phyloP scores from a whole-genome alignment of 306 rosid genomes.

The Elaeagnus macrophylla region DNA sequence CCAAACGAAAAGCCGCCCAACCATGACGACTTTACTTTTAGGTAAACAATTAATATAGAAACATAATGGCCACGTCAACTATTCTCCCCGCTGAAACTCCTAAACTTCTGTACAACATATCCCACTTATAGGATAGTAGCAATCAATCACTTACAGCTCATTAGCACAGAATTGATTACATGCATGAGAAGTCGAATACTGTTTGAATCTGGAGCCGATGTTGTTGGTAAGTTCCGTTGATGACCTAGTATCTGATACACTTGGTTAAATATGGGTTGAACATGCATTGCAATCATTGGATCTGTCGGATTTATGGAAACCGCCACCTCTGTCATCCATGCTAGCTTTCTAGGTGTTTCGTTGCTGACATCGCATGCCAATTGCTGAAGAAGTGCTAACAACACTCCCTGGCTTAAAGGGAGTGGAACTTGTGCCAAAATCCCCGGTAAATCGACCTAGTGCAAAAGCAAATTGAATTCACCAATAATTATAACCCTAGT shows the following conservation, averaged over 20 bases:
- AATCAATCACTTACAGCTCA: conserved; percentile 56
- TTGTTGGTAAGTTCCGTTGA: conserved; percentile 34
- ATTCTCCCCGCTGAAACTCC: too few species aligned
- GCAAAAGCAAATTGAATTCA: not conserved
- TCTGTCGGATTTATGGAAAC: conserved; percentile 52
- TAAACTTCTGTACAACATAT: conserved; percentile 28
- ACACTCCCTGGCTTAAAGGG: conserved; percentile 70
- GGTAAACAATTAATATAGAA: too few species aligned
- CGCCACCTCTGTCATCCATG: conserved; percentile 71
- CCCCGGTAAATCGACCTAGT: conserved; percentile 47
- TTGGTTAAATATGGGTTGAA: conserved; percentile 42
- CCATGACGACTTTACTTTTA: too few species aligned
- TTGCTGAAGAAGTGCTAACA: conserved; percentile 64
- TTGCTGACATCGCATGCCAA: conserved; percentile 40
- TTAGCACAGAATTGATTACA: conserved; percentile 50
- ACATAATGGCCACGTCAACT: too few species aligned
- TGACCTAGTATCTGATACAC: conserved; percentile 41
- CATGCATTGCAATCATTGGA: conserved; percentile 38
- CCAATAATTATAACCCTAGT: not conserved
- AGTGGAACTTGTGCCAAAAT: conserved; percentile 45
- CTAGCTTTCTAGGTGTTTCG: conserved; percentile 42
- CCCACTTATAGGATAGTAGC: conserved; percentile 3
- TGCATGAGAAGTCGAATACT: conserved; percentile 59
- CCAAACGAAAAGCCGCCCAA: too few species aligned
- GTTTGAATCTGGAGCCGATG: conserved; percentile 43